These are phyloP conservation scores for Aspergillus bridgeri DNA, from an alignment of 495 filamentous ascomycete species.

Conservation along the genomic window DNA sequence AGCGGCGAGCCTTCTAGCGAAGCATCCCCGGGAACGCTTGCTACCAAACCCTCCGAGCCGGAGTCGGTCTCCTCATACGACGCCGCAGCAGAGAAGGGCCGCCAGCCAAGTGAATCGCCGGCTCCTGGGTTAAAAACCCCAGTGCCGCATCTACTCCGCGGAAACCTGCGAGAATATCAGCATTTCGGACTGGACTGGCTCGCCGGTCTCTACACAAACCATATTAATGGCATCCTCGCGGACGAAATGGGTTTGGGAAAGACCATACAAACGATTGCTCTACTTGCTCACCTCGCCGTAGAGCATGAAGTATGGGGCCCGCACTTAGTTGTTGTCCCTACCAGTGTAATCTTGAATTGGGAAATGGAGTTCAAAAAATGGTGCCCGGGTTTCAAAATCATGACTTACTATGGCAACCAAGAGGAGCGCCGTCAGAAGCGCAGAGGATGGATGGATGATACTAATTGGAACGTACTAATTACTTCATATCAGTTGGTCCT, in stretches of 20 bases:
- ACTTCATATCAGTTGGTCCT: constrained; percentile 96
- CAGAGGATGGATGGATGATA: constrained; percentile 84
- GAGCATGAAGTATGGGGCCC: constrained; percentile 92
- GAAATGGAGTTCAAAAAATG: constrained; percentile 99
- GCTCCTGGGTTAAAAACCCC: constrained; percentile 59
- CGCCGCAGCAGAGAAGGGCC: constrained; percentile 32
- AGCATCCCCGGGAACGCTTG: constrained; percentile 57
- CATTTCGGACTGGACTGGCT: constrained; percentile 97
- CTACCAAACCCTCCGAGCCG: constrained; percentile 64
- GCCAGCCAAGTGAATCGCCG: constrained; percentile 31
- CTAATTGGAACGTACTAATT: constrained; percentile 93
- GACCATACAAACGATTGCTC: constrained; percentile 95
- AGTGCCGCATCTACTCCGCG: constrained; percentile 84
- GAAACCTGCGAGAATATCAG: constrained; percentile 92
- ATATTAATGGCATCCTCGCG: constrained; percentile 96
- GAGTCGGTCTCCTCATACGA: constrained; percentile 64
- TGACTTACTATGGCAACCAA: constrained; percentile 91
- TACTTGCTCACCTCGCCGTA: constrained; percentile 90
- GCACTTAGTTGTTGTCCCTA: constrained; percentile 94
- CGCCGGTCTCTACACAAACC: constrained; percentile 82
- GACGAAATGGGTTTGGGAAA: constrained; percentile 99
- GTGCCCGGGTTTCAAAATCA: constrained; percentile 96
- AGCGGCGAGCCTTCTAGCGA: constrained; percentile 41
- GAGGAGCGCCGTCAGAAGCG: constrained; percentile 91
- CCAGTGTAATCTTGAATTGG: constrained; percentile 99